Percentiles rank a stretch among this genome's conserved stretches.
These are phyloP conservation scores for Suaeda aralocaspica DNA, from an alignment of 148 eudicot species.

Conservation along the genomic window DNA sequence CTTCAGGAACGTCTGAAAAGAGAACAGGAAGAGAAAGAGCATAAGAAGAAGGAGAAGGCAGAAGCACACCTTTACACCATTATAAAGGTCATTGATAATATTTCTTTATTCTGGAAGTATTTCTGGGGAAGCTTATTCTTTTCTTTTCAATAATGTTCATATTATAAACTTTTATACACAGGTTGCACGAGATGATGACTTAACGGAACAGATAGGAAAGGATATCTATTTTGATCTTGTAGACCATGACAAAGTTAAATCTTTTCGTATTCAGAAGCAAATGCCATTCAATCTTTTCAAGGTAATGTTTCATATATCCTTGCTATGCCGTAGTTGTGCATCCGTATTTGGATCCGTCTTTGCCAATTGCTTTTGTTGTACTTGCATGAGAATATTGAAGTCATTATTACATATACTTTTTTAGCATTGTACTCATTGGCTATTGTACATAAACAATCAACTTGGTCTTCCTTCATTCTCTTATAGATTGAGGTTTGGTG, in stretches of 20 bases:
- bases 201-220: constrained; percentile 80
- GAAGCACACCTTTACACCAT: constrained; percentile 96
- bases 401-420: no score
- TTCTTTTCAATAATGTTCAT: not conserved
- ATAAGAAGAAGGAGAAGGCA: constrained; percentile 85
- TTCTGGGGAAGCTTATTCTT: constrained; percentile 3
- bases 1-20: constrained; percentile 78
- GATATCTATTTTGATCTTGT: constrained; percentile 94
- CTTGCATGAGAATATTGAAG: not conserved
- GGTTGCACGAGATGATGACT: constrained; percentile 94
- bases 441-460: no score
- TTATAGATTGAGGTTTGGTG: no score
- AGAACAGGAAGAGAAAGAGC: constrained; percentile 94
- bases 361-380: no score
- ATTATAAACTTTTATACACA: constrained; percentile 27
- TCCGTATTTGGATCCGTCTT: no score
- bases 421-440: no score
- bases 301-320: constrained; percentile 34
- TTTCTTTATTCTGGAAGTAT: not conserved
- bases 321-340: no score
- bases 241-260: constrained; percentile 89
- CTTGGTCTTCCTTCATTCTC: no score
- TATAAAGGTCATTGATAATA: constrained; percentile 56
- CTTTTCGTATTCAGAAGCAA: constrained; percentile 92
- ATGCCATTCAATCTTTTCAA: constrained; percentile 68